A percentile compares a stretch with the other conserved stretches of the same genome.
These are phyloP conservation scores for Phytophthora gonapodyides DNA, from an alignment of 352 stramenopile species.

Conservation along the genomic window DNA sequence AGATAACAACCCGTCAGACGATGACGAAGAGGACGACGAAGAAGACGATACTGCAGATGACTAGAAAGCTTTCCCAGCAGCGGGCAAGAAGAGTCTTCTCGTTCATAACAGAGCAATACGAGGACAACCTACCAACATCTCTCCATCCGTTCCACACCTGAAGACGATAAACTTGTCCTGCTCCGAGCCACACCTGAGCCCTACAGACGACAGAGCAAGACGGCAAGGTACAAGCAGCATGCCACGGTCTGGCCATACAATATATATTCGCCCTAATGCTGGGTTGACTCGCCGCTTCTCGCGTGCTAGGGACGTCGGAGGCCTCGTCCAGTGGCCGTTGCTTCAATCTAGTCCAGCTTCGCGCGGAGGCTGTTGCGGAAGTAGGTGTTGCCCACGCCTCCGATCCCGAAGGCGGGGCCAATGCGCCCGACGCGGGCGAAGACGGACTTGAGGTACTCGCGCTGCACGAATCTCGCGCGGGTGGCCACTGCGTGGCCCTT, in stretches of 20 bases:
- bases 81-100: too few relatives aligned
- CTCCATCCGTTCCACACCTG: constrained; percentile 1
- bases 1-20: constrained; percentile 48
- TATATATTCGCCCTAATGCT: constrained; percentile 30
- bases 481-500: constrained; percentile 32
- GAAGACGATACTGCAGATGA: constrained; percentile 36
- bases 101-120: background rate
- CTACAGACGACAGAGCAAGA: constrained; percentile 4
- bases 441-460: constrained; percentile 88
- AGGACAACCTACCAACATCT: background rate
- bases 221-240: constrained; percentile 23
- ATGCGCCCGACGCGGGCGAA: constrained; percentile 86
- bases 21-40: constrained; percentile 43
- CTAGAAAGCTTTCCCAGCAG: constrained; percentile 12
- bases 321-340: constrained; percentile 16
- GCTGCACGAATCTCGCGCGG: constrained; percentile 65
- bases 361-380: constrained; percentile 55
- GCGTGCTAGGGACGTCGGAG: constrained; percentile 16
- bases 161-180: constrained; percentile 11
- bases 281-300: constrained; percentile 27
- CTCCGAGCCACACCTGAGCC: constrained; percentile 7
- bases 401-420: constrained; percentile 89
- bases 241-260: constrained; percentile 29
- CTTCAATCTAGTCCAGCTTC: constrained; percentile 42
- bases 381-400: constrained; percentile 86